These are phyloP conservation scores for Backusella luteola DNA, from an alignment of 192 early-diverging fungal genomes.

Conservation along the genomic window DNA sequence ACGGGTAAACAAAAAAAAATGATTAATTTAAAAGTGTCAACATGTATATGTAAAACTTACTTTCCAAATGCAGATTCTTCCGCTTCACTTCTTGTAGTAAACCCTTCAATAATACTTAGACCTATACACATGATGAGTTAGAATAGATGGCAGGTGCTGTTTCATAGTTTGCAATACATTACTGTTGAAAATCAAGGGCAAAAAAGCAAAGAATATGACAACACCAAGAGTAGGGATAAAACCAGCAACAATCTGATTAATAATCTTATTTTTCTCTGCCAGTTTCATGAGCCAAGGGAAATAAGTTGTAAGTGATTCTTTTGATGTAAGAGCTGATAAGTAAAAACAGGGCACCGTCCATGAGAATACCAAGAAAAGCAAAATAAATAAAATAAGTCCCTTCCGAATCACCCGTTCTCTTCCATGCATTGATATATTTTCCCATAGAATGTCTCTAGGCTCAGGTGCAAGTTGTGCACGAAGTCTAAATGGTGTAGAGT, in stretches of 20 bases:
- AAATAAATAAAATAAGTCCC: constrained; percentile 49
- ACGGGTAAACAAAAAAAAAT: background rate
- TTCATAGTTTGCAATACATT: constrained; percentile 3
- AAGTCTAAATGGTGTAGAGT: constrained; percentile 64
- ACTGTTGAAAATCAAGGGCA: constrained; percentile 69
- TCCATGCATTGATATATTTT: constrained; percentile 64
- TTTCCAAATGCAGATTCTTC: constrained; percentile 41
- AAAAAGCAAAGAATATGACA: constrained; percentile 61
- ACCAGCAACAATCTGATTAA: constrained; percentile 62
- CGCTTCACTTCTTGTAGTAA: constrained; percentile 43
- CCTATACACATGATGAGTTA: constrained; percentile 5
- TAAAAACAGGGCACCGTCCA: constrained; percentile 73
- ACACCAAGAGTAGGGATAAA: constrained; percentile 76
- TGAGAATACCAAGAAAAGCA: constrained; percentile 70
- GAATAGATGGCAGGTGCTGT: background rate
- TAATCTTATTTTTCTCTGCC: constrained; percentile 45
- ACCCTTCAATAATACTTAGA: constrained; percentile 44
- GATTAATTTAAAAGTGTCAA: background rate
- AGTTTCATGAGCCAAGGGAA: constrained; percentile 58
- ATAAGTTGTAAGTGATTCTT: constrained; percentile 56
- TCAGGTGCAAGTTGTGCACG: constrained; percentile 65
- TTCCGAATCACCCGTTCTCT: constrained; percentile 54
- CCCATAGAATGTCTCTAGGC: constrained; percentile 76
- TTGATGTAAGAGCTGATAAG: constrained; percentile 64
- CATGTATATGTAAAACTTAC: constrained; percentile 14